phyloP scores from a whole-genome alignment of 345 rosid species.

The Boechera divaricarpa region DNA sequence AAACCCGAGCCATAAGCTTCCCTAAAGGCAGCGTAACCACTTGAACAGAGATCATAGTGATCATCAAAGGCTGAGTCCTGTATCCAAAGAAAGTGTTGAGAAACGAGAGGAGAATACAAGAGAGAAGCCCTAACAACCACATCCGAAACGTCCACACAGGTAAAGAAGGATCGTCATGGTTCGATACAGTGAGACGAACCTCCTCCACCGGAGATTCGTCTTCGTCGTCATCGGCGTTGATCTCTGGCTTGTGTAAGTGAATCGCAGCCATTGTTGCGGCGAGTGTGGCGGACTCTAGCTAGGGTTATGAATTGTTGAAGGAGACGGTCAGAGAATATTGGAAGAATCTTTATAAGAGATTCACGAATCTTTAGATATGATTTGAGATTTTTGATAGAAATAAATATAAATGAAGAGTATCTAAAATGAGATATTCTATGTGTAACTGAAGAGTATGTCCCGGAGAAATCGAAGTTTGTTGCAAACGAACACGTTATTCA shows the following conservation, averaged over 20 bases:
- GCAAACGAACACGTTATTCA: not conserved
- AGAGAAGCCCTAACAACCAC: constrained; percentile 62
- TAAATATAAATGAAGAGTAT: not conserved
- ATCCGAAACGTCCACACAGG: constrained; percentile 73
- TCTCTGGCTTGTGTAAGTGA: constrained; percentile 16
- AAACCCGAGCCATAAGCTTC: constrained; percentile 51
- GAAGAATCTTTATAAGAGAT: constrained; percentile 24
- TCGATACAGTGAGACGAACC: constrained; percentile 65
- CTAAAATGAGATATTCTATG: not conserved
- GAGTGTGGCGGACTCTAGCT: constrained; percentile 1
- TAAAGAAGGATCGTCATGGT: constrained; percentile 57
- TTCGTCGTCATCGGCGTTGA: constrained; percentile 36
- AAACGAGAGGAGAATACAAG: constrained; percentile 65
- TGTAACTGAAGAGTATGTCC: constrained; percentile 6
- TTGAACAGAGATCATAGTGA: constrained; percentile 63
- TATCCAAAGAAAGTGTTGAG: constrained; percentile 72
- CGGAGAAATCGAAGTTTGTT: constrained; percentile 29
- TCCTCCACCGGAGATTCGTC: constrained; percentile 61
- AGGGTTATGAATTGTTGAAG: constrained; percentile 15
- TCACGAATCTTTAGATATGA: constrained; percentile 1
- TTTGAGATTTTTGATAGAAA: not conserved
- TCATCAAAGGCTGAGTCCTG: constrained; percentile 60
- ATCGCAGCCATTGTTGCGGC: constrained; percentile 39
- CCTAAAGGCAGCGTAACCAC: constrained; percentile 65
- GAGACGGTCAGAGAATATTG: constrained; percentile 5